phyloP scores from a whole-genome alignment of 1,139 yeast genomes.

The Hyphopichia wangnamkhiaoensis region DNA sequence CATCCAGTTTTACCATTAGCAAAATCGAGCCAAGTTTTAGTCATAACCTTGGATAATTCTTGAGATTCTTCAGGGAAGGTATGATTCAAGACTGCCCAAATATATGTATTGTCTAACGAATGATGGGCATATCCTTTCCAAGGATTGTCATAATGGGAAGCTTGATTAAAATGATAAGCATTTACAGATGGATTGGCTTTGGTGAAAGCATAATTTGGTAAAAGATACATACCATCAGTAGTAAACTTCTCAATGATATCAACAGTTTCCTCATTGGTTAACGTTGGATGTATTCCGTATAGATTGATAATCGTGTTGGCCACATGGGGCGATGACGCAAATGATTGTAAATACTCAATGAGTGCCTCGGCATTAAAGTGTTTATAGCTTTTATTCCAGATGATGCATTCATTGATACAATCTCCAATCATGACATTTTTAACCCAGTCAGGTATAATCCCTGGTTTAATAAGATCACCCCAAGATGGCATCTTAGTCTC shows the following conservation, averaged over 20 bases:
- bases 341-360: conserved; percentile 1
- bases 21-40: conserved; percentile 11
- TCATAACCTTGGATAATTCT: conserved; percentile 6
- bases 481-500: conserved; percentile 7
- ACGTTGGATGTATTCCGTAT: conserved; percentile 4
- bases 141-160: conserved; percentile 11
- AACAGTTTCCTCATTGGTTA: conserved; percentile 3
- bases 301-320: conserved; percentile 7
- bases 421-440: conserved; percentile 13
- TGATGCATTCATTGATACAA: conserved; percentile 13
- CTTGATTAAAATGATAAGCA: conserved; percentile 10
- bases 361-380: conserved; percentile 6
- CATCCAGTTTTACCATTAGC: conserved; percentile 14
- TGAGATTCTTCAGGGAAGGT: conserved; percentile 6
- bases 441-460: conserved; percentile 11
- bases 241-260: conserved; percentile 7
- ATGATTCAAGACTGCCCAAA: conserved; percentile 13
- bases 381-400: conserved; percentile 12
- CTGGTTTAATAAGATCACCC: conserved; percentile 6
- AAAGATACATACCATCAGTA: conserved; percentile 9
- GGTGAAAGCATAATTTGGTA: conserved; percentile 10
- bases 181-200: conserved; percentile 5
- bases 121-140: conserved; percentile 17
- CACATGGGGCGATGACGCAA: background rate
- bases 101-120: conserved; percentile 15